Base-by-base conservation (phyloP, 257 asterid genomes). In the Misopates orontium region DNA sequence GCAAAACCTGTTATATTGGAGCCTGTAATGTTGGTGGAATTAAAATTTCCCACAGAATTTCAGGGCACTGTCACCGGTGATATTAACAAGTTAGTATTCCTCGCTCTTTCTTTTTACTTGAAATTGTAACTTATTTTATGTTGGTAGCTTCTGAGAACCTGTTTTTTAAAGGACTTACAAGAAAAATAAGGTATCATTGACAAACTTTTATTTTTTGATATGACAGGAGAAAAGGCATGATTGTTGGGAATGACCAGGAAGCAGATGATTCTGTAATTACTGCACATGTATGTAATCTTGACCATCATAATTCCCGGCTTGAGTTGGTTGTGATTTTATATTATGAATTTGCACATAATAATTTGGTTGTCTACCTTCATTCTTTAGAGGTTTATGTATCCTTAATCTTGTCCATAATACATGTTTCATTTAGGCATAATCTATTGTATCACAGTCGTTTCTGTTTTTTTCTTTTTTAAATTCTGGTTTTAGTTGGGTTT, bases 11-110 rank as follows among this genome's bases (percentile, higher is more conserved):
- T 87, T 62, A 94, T 94, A 70, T 73, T 94, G 88, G 99, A 90
- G 78, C 99, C 99, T 32, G 83, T 94, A 67, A 94, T 94, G 99
- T 65, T 86, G 78, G 97, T 94, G 70, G 99, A 94, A 63, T 53
- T 94, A 18, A 90, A 88, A 81, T 89, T 79, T 68, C 96, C 98
- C 13, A 54, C 95, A 44, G 98, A 94, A 69, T 94, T 94, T 73
- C 98, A 90, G 78, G 99, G 99, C 71, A 67, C 93, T 13, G 95
- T 94, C 60, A 90, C 91, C 14, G 97, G 99, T 60, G 99, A 94
- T 84, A 86, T 94, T 39, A 90, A 91, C 81, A 90, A 90, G 98
- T 92, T 59, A 36, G 96, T 78, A 39, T 31, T 40, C 57, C 53
- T 66, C 16, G 21, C 62, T 19, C 10, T 66, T 24, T 68, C 45